These are phyloP conservation scores for Aspergillus fumigatiaffinis DNA, from an alignment of 2,329 filamentous ascomycete species.

Conservation along the genomic window DNA sequence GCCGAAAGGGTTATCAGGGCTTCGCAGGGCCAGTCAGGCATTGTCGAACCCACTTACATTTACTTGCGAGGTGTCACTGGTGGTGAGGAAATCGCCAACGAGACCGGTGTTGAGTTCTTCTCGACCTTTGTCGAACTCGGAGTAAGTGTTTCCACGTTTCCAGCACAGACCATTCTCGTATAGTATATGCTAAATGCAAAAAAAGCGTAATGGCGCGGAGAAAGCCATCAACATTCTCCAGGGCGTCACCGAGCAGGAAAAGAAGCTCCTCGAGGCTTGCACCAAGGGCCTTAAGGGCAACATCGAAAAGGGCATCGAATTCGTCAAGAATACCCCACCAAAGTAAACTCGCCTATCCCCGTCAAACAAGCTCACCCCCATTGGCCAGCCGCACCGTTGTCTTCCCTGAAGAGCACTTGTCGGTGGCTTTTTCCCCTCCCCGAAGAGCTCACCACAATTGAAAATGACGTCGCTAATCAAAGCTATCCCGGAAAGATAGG, in stretches of 20 bases:
- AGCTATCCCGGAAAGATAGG: conserved; percentile 40
- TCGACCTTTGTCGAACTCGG: conserved; percentile 94
- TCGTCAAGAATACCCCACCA: conserved; percentile 81
- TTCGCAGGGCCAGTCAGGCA: conserved; percentile 80
- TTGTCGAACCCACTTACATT: conserved; percentile 92
- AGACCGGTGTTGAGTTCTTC: conserved; percentile 87
- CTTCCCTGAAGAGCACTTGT: conserved; percentile 8
- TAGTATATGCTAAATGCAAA: conserved; percentile 22
- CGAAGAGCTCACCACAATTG: conserved; percentile 8
- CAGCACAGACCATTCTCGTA: neutral
- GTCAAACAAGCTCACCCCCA: conserved; percentile 15
- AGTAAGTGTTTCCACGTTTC: conserved; percentile 54
- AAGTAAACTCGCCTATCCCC: conserved; percentile 62
- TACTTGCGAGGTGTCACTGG: conserved; percentile 88
- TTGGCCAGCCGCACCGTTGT: conserved; percentile 16
- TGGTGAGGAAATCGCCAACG: conserved; percentile 79
- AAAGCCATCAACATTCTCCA: conserved; percentile 78
- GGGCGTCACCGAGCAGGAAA: conserved; percentile 78
- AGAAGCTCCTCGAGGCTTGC: conserved; percentile 74
- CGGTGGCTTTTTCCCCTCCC: conserved; percentile 9
- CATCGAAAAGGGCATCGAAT: conserved; percentile 89
- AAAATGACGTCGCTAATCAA: conserved; percentile 34
- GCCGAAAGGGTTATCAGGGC: conserved; percentile 92
- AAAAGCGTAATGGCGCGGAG: conserved; percentile 74
- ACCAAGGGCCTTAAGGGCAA: conserved; percentile 82